Evolutionary conservation across 2,329 filamentous ascomycete genomes (phyloP).

Genomic region (Botrytis deweyae): DNA sequence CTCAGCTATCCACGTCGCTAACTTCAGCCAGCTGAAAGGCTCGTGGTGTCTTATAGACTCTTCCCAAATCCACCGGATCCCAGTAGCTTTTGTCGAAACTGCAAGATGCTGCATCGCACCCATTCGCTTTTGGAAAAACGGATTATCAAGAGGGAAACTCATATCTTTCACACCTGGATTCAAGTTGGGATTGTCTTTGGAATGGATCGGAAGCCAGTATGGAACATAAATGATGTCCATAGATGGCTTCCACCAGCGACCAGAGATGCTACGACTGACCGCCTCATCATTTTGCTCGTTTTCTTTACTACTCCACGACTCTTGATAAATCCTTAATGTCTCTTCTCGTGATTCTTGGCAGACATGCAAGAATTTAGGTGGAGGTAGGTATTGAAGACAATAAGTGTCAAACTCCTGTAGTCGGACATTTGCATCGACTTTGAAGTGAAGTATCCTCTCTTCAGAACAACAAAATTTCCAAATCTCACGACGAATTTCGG

Average conservation of each 20-base stretch:
- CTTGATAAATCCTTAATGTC: not conserved
- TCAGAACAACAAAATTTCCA: not conserved
- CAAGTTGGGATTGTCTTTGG: not conserved
- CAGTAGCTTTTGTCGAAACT: not conserved
- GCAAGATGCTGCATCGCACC: not conserved
- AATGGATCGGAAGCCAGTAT: not conserved
- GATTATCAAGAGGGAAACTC: not conserved
- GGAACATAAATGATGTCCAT: conserved; percentile 8
- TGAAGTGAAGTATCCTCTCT: not conserved
- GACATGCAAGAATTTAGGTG: not conserved
- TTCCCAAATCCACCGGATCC: not conserved
- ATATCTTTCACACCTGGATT: not conserved
- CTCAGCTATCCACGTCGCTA: not conserved
- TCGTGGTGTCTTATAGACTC: not conserved
- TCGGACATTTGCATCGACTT: not conserved
- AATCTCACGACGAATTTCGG: not conserved
- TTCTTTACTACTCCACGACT: not conserved
- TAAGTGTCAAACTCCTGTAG: not conserved
- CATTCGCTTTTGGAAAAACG: not conserved
- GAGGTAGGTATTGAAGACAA: not conserved
- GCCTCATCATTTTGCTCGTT: not conserved
- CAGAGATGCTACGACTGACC: not conserved
- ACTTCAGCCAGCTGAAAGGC: not conserved
- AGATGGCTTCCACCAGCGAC: conserved; percentile 1
- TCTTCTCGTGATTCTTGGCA: conserved; percentile 10